These are phyloP conservation scores for Epicoccum nigrum DNA, from an alignment of 2,329 filamentous ascomycete genomes.

Conservation along the genomic window DNA sequence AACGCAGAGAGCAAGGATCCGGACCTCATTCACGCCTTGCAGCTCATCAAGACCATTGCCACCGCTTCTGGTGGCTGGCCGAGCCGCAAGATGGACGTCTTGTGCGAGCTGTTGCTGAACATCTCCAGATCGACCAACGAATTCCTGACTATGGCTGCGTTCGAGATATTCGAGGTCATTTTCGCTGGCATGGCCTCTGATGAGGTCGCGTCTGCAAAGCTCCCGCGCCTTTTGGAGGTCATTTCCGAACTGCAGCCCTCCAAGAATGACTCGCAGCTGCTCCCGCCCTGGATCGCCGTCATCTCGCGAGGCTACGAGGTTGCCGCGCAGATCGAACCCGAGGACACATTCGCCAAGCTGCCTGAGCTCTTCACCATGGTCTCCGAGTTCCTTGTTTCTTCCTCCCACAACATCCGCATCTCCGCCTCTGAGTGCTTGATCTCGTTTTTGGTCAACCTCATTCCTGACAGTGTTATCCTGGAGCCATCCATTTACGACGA, in stretches of 20 bases:
- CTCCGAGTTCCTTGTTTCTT: slow-evolving; percentile 79
- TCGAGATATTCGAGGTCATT: slow-evolving; percentile 97
- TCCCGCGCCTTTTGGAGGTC: slow-evolving; percentile 86
- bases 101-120: slow-evolving; percentile 86
- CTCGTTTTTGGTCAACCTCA: slow-evolving; percentile 88
- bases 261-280: slow-evolving; percentile 89
- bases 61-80: slow-evolving; percentile 91
- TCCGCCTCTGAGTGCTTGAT: slow-evolving; percentile 95
- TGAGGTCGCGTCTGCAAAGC: slow-evolving; percentile 84
- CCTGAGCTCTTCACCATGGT: slow-evolving; percentile 84
- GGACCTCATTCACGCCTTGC: slow-evolving; percentile 85
- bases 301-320: slow-evolving; percentile 94
- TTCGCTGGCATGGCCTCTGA: slow-evolving; percentile 84
- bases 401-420: slow-evolving; percentile 89
- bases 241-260: slow-evolving; percentile 91
- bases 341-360: slow-evolving; percentile 90
- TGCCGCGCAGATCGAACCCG: slow-evolving; percentile 82
- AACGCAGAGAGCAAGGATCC: slow-evolving; percentile 73
- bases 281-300: slow-evolving; percentile 96
- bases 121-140: slow-evolving; percentile 92
- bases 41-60: slow-evolving; percentile 89
- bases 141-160: slow-evolving; percentile 93
- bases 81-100: slow-evolving; percentile 88
- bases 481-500: slow-evolving; percentile 93
- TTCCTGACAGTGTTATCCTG: slow-evolving; percentile 80